These are phyloP conservation scores for Candida montana DNA, from an alignment of 805 yeast genomes.

Conservation along the genomic window DNA sequence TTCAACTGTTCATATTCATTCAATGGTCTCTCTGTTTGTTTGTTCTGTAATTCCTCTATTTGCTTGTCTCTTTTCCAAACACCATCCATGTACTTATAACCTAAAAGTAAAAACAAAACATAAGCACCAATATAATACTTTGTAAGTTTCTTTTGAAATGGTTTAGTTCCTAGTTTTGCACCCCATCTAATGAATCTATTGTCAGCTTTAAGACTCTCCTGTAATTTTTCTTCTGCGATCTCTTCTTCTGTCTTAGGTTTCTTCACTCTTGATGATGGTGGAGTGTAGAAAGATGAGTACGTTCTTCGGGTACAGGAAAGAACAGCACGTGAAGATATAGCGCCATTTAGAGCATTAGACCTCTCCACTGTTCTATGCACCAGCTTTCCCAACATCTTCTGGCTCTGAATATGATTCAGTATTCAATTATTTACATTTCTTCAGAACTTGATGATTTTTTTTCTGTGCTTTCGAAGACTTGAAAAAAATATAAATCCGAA, in stretches of 20 bases:
- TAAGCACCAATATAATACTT: slow-evolving; percentile 59
- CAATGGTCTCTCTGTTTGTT: slow-evolving; percentile 29
- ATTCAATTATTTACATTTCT: too few relatives aligned
- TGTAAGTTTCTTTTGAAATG: slow-evolving; percentile 59
- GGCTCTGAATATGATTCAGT: too few relatives aligned
- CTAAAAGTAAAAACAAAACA: slow-evolving; percentile 48
- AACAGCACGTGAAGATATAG: background rate
- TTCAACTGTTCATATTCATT: slow-evolving; percentile 63
- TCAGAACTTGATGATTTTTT: too few relatives aligned
- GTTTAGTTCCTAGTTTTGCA: slow-evolving; percentile 46
- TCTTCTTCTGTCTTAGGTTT: slow-evolving; percentile 28
- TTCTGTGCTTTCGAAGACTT: too few relatives aligned
- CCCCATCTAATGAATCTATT: slow-evolving; percentile 43
- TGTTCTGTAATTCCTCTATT: slow-evolving; percentile 35
- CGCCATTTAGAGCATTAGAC: background rate
- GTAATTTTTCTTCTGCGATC: slow-evolving; percentile 27
- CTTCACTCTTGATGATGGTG: slow-evolving; percentile 18
- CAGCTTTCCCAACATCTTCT: background rate
- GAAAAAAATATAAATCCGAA: too few relatives aligned
- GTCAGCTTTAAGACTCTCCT: slow-evolving; percentile 30
- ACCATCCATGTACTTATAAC: slow-evolving; percentile 62
- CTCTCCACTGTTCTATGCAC: background rate
- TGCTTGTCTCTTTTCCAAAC: slow-evolving; percentile 62
- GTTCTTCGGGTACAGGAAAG: background rate
- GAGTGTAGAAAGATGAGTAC: slow-evolving; percentile 18